Evolutionary conservation across 1,139 yeast species (phyloP).

Genomic region (Yamadazyma songkhlaensis): DNA sequence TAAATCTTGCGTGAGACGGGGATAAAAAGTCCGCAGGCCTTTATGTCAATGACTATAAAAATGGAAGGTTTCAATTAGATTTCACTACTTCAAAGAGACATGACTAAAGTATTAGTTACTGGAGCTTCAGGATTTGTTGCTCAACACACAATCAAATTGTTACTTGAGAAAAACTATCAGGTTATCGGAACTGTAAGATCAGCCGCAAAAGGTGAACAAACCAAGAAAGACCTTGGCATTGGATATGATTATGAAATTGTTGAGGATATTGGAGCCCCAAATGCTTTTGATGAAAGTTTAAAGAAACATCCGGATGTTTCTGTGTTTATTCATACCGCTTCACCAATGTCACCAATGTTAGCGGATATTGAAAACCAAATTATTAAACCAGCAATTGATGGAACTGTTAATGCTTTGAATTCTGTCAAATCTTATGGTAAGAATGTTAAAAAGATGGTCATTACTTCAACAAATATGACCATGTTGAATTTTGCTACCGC

Average conservation of each 20-base stretch:
- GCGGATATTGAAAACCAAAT: conserved; percentile 28
- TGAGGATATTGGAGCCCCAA: conserved; percentile 22
- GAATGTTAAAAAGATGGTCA: conserved; percentile 24
- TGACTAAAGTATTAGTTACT: conserved; percentile 48
- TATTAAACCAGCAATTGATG: conserved; percentile 31
- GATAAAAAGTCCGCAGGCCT: too few species aligned
- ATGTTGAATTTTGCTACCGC: conserved; percentile 27
- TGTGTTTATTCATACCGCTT: conserved; percentile 31
- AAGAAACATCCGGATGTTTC: conserved; percentile 25
- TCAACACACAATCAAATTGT: conserved; percentile 40
- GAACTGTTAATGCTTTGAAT: conserved; percentile 27
- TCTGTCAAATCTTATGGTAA: conserved; percentile 24
- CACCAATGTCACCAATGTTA: conserved; percentile 29
- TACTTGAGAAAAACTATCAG: conserved; percentile 38
- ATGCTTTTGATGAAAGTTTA: conserved; percentile 31
- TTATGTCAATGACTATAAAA: too few species aligned
- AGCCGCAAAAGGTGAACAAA: conserved; percentile 50
- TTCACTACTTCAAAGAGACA: too few species aligned
- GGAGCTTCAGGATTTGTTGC: conserved; percentile 65
- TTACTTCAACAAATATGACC: conserved; percentile 41
- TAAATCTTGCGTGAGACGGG: too few species aligned
- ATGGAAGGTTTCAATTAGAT: too few species aligned
- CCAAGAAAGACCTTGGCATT: conserved; percentile 24
- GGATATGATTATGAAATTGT: conserved; percentile 34
- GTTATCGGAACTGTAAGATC: conserved; percentile 67